These are phyloP conservation scores for Petunia secreta DNA, from an alignment of 257 asterid genomes.

Conservation along the genomic window DNA sequence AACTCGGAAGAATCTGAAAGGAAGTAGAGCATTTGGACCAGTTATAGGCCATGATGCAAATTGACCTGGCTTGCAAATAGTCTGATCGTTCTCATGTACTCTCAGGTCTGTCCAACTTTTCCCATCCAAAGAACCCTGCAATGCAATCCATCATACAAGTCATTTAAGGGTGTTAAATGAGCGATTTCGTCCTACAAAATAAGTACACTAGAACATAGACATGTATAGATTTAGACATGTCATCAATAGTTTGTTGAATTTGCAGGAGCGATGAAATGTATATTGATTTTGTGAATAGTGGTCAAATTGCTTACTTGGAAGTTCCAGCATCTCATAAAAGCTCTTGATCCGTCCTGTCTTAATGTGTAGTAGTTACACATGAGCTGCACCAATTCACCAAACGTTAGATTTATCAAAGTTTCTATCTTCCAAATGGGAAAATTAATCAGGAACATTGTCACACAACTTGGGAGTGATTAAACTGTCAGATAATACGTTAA, in stretches of 20 bases:
- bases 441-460: not conserved
- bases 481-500: not conserved
- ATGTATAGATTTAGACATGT: not conserved
- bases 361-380: slow-evolving; percentile 96
- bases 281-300: not conserved
- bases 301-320: slow-evolving; percentile 62
- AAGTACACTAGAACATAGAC: not conserved
- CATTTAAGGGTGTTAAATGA: not conserved
- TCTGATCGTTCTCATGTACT: slow-evolving; percentile 77
- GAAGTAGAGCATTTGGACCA: slow-evolving; percentile 85
- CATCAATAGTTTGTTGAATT: not conserved
- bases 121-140: slow-evolving; percentile 88
- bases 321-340: slow-evolving; percentile 82
- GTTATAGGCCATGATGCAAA: slow-evolving; percentile 87
- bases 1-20: slow-evolving; percentile 80
- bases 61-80: slow-evolving; percentile 83
- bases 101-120: slow-evolving; percentile 81
- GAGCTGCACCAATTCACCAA: slow-evolving; percentile 53
- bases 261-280: not conserved
- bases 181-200: not conserved
- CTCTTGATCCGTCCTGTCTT: slow-evolving; percentile 93
- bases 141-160: not conserved
- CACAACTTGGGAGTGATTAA: not conserved
- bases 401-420: not conserved
- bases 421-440: not conserved